These are phyloP conservation scores for Candida jianshihensis DNA, from an alignment of 805 yeast genomes.

Conservation along the genomic window DNA sequence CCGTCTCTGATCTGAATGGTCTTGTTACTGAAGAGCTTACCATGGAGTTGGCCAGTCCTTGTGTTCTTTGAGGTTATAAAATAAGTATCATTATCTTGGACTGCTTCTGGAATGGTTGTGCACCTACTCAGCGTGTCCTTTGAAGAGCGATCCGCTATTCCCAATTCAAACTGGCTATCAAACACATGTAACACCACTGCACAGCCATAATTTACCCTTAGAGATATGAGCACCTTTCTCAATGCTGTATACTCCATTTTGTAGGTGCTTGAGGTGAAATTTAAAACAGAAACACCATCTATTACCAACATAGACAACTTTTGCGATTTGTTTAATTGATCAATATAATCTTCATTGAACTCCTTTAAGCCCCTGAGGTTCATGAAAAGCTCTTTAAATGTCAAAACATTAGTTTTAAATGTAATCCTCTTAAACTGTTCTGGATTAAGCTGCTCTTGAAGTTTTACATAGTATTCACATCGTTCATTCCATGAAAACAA, in stretches of 20 bases:
- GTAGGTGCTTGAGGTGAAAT: background rate
- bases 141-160: too few relatives aligned
- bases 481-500: background rate
- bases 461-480: background rate
- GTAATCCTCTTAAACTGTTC: background rate
- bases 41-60: too few relatives aligned
- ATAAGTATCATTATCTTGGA: too few relatives aligned
- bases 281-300: background rate
- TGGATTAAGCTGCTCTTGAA: background rate
- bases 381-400: background rate
- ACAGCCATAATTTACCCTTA: background rate
- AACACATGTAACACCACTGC: background rate
- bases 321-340: background rate
- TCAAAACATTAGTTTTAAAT: background rate
- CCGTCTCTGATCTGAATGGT: too few relatives aligned
- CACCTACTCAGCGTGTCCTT: too few relatives aligned
- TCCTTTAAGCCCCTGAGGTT: background rate
- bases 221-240: too few relatives aligned
- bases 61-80: too few relatives aligned
- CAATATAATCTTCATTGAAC: background rate
- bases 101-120: too few relatives aligned
- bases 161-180: too few relatives aligned
- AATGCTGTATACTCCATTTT: too few relatives aligned
- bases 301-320: background rate
- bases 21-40: too few relatives aligned